phyloP scores from a whole-genome alignment of 306 rosid genomes.

The Trichosanthes cucumerina region DNA sequence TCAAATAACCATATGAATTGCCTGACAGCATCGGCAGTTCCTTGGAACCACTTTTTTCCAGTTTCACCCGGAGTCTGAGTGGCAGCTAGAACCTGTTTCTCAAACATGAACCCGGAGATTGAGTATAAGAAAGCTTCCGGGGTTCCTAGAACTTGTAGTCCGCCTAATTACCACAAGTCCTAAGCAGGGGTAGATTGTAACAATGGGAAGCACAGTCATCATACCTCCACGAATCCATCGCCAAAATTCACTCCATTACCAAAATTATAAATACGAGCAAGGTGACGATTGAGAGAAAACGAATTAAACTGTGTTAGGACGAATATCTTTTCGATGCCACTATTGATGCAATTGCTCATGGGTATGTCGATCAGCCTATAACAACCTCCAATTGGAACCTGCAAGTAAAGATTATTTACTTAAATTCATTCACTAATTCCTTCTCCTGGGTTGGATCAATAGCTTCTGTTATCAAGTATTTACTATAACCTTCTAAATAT shows the following conservation, averaged over 20 bases:
- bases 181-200: background rate
- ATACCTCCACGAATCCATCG: slow-evolving; percentile 89
- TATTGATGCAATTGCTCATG: slow-evolving; percentile 90
- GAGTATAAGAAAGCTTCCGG: background rate
- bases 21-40: slow-evolving; percentile 97
- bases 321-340: slow-evolving; percentile 82
- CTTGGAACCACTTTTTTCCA: slow-evolving; percentile 90
- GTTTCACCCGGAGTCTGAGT: slow-evolving; percentile 87
- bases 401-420: slow-evolving; percentile 13
- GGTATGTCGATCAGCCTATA: slow-evolving; percentile 89
- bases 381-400: slow-evolving; percentile 94
- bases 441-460: background rate
- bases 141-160: background rate
- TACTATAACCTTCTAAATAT: background rate
- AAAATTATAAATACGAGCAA: slow-evolving; percentile 60
- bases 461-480: background rate
- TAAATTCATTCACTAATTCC: background rate
- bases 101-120: background rate
- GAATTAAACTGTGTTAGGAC: slow-evolving; percentile 76
- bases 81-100: slow-evolving; percentile 78
- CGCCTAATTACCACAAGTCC: background rate
- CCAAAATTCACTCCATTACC: slow-evolving; percentile 76
- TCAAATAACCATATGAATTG: slow-evolving; percentile 89
- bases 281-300: slow-evolving; percentile 83
- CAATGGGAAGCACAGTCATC: background rate